phyloP scores from a whole-genome alignment of 768 basidiomycete genomes.

The Mycena alexandri region DNA sequence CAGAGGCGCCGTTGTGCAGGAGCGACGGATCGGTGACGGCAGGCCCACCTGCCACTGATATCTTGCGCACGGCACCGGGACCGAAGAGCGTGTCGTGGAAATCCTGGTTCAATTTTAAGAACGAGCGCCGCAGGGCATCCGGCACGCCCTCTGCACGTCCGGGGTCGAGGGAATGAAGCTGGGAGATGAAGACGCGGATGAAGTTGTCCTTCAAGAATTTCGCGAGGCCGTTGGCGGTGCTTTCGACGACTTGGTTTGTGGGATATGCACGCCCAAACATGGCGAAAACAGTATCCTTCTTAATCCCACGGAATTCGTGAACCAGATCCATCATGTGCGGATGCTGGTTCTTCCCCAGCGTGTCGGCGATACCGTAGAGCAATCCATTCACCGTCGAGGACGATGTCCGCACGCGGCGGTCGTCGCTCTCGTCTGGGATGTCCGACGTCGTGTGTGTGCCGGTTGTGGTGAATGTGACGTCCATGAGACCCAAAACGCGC shows the following conservation, averaged over 20 bases:
- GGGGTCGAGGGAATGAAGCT: slow-evolving; percentile 64
- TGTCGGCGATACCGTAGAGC: slow-evolving; percentile 97
- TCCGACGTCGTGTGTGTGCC: slow-evolving; percentile 62
- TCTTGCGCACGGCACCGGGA: slow-evolving; percentile 64
- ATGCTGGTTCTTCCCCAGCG: slow-evolving; percentile 81
- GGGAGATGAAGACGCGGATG: slow-evolving; percentile 67
- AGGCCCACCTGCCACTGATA: slow-evolving; percentile 61
- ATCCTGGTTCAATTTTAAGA: slow-evolving; percentile 87
- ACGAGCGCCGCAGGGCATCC: slow-evolving; percentile 89
- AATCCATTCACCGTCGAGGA: slow-evolving; percentile 89
- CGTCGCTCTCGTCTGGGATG: slow-evolving; percentile 87
- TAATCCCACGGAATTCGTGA: slow-evolving; percentile 81
- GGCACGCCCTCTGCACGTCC: slow-evolving; percentile 66
- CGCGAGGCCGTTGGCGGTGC: slow-evolving; percentile 75
- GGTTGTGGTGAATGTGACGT: slow-evolving; percentile 85
- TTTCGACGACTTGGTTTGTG: slow-evolving; percentile 54
- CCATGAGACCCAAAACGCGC: slow-evolving; percentile 96
- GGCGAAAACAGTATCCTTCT: slow-evolving; percentile 94
- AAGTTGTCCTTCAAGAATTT: slow-evolving; percentile 91
- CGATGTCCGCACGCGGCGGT: slow-evolving; percentile 93
- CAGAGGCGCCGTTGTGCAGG: slow-evolving; percentile 83
- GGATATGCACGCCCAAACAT: slow-evolving; percentile 90
- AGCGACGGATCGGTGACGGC: slow-evolving; percentile 59
- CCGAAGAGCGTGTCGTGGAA: slow-evolving; percentile 77
- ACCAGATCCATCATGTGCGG: slow-evolving; percentile 95